Percentiles rank a stretch among this genome's conserved stretches.
These are phyloP conservation scores for Bolboschoenus planiculmis DNA, from an alignment of 176 grass and related monocot species.

Conservation along the genomic window DNA sequence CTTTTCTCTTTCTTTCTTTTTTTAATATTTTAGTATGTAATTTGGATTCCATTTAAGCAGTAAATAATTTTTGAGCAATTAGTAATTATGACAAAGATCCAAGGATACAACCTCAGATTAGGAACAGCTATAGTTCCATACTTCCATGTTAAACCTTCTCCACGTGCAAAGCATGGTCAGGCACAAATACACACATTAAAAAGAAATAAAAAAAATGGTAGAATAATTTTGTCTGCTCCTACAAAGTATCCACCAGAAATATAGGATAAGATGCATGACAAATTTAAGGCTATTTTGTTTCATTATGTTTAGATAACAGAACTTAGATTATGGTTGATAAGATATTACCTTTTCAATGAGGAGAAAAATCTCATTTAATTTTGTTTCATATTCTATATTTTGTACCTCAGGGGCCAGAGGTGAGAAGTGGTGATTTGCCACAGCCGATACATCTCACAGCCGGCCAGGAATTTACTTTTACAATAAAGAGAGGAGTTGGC, in stretches of 20 bases:
- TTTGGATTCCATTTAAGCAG: not conserved
- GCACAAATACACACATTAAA: not conserved
- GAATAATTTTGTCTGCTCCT: not conserved
- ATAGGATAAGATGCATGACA: not conserved
- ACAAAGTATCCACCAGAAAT: not conserved
- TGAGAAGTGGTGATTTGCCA: conserved; percentile 93
- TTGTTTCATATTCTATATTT: conserved; percentile 14
- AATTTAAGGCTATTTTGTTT: not conserved
- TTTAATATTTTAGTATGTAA: not conserved
- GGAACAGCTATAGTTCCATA: not conserved
- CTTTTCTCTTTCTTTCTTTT: not conserved
- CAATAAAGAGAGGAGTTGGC: conserved; percentile 75
- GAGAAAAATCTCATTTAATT: conserved; percentile 19
- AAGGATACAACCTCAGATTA: not conserved
- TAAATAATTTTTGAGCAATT: not conserved
- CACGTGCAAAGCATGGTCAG: not conserved
- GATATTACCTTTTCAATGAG: not conserved
- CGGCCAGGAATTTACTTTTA: conserved; percentile 82
- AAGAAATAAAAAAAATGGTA: not conserved
- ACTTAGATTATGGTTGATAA: not conserved
- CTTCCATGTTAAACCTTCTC: not conserved
- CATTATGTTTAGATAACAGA: not conserved
- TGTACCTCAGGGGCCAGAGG: conserved; percentile 79
- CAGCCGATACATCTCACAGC: conserved; percentile 54
- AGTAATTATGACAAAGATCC: not conserved